Evolutionary conservation across 306 rosid genomes (phyloP).

Genomic region (Sindora glabra): DNA sequence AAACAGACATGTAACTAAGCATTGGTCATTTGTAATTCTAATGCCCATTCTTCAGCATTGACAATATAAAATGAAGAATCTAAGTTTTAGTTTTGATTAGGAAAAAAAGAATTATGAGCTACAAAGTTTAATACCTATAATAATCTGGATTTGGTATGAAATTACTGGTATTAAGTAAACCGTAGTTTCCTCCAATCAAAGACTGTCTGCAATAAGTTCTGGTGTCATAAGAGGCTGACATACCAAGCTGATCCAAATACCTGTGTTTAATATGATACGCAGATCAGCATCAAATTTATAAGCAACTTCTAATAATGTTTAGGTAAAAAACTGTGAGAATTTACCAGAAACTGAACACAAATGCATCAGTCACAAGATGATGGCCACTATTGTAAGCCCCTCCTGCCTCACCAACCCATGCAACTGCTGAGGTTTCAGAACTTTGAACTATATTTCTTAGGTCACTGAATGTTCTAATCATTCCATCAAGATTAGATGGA

Average conservation of each 20-base stretch:
- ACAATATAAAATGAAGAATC: too few species aligned
- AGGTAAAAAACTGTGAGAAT: neutral
- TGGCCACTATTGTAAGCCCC: conserved; percentile 92
- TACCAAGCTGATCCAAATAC: conserved; percentile 94
- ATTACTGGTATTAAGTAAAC: conserved; percentile 56
- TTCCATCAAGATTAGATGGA: conserved; percentile 59
- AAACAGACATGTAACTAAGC: too few species aligned
- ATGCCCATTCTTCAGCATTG: too few species aligned
- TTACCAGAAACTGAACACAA: conserved; percentile 80
- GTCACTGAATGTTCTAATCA: conserved; percentile 39
- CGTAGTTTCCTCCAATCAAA: conserved; percentile 89
- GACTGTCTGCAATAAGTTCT: conserved; percentile 87
- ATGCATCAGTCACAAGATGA: conserved; percentile 74
- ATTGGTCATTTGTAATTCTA: too few species aligned
- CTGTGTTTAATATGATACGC: conserved; percentile 20
- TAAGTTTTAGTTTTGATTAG: neutral
- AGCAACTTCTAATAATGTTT: neutral
- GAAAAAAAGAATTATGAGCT: neutral
- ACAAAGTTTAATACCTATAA: conserved; percentile 28
- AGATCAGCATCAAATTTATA: neutral
- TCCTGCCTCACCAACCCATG: conserved; percentile 99
- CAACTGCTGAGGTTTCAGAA: conserved; percentile 40
- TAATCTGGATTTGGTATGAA: conserved; percentile 78
- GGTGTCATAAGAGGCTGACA: conserved; percentile 74
- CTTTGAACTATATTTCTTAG: conserved; percentile 45